Evolutionary conservation across 768 basidiomycete species (phyloP), one percentile per base, ranked within the genome.

Genomic region (Leucosporidium scottii): DNA sequence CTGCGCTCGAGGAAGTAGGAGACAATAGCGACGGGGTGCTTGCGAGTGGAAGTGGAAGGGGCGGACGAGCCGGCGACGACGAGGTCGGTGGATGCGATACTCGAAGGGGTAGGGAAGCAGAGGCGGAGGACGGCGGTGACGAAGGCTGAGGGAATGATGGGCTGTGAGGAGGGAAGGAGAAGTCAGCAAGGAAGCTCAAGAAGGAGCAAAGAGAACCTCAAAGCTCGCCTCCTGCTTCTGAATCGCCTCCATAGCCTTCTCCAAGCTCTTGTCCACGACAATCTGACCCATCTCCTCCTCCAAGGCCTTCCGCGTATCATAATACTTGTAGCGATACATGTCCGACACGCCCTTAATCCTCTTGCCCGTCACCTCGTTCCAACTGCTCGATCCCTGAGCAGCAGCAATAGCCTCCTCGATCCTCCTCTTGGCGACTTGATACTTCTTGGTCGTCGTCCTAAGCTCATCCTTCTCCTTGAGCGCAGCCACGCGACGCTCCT

Each of bases 81-180:
- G 51, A 67, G 28, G 10, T 66, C 67, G 23, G 59, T 49, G 34
- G 34, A 34, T 1, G 65, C 58, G 23, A 21, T 8, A 18, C 28
- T 62, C 44, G 66, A 60, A 5, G 62, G n/a, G 12, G 60, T 34
- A 9, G 71, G 71, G 67, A 72, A 72, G 12, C 59, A 66, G 18
- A 72, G 62, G 36, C 65, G 67, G 44, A 72, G 62, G 23, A 72
- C 25, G 6, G 71, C 71, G 36, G 67, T 72, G 25, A 72, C 59
- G 48, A 72, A 72, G 0, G 71, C 34, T 13, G 71, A 72, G 2
- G 71, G 71, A 7, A 72, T n/a, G 4, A 57, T 60, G 18, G 70
- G 70, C 70, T 71, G 58, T 36, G 27, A 51, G n/a, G 50, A 3
- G 17, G 25, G 49, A 30, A 9, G 47, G 4, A 4, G 31, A 27